Evolutionary conservation across 2,329 filamentous ascomycete species (phyloP).

Genomic region (Rosellinia necatrix): DNA sequence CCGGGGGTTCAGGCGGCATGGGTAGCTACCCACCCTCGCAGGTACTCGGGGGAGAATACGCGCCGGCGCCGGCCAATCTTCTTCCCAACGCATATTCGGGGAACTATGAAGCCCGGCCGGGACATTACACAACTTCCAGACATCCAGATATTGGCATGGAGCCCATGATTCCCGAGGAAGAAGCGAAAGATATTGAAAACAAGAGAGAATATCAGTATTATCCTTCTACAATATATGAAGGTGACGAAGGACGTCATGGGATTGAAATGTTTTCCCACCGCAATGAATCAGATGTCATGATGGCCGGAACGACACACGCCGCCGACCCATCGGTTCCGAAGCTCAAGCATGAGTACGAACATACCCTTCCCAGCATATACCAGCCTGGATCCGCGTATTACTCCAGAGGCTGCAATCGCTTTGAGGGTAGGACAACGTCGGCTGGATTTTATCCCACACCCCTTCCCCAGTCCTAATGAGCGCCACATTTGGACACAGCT

Average conservation of each 20-base stretch:
- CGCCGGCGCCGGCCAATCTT: conserved; percentile 44
- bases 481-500: neutral
- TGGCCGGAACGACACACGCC: conserved; percentile 40
- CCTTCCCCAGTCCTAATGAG: conserved; percentile 50
- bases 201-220: conserved; percentile 62
- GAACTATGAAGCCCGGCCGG: conserved; percentile 47
- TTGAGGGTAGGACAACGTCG: conserved; percentile 58
- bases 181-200: conserved; percentile 54
- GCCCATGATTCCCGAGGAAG: conserved; percentile 55
- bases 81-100: conserved; percentile 45
- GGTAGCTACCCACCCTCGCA: conserved; percentile 52
- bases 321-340: conserved; percentile 44
- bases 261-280: conserved; percentile 56
- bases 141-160: conserved; percentile 58
- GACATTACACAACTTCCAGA: conserved; percentile 48
- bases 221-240: conserved; percentile 55
- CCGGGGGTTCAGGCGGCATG: conserved; percentile 65
- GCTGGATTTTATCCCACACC: conserved; percentile 61
- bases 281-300: conserved; percentile 39
- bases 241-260: conserved; percentile 47
- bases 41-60: conserved; percentile 48
- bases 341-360: conserved; percentile 56
- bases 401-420: conserved; percentile 52
- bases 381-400: conserved; percentile 49
- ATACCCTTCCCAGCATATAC: conserved; percentile 53